phyloP scores from a whole-genome alignment of 2,329 filamentous ascomycete species.

The Penicillium sp. region DNA sequence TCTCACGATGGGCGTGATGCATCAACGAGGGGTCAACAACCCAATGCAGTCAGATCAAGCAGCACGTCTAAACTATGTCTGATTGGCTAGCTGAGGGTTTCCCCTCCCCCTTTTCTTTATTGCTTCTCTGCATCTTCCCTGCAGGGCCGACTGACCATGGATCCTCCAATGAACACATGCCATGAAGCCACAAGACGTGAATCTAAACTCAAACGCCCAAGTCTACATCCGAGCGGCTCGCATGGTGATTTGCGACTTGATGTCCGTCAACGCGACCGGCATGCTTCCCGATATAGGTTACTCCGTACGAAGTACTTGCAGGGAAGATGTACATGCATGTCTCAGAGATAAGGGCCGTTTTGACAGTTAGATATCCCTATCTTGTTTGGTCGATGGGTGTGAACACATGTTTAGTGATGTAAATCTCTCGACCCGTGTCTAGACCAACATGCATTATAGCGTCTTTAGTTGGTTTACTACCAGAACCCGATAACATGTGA shows the following conservation, averaged over 20 bases:
- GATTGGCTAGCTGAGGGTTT: not conserved
- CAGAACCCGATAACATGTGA: not conserved
- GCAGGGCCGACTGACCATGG: not conserved
- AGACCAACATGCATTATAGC: not conserved
- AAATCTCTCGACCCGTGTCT: not conserved
- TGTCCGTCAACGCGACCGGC: not conserved
- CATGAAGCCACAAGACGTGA: not conserved
- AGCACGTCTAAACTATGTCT: not conserved
- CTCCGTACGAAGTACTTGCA: not conserved
- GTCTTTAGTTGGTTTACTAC: not conserved
- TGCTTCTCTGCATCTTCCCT: slow-evolving; percentile 6
- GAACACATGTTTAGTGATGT: not conserved
- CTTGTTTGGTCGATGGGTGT: not conserved
- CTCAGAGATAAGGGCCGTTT: not conserved
- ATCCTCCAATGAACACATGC: not conserved
- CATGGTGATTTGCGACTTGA: not conserved
- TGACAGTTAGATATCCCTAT: not conserved
- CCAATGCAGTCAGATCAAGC: slow-evolving; percentile 2
- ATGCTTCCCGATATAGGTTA: not conserved
- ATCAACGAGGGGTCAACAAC: not conserved
- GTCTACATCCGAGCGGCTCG: not conserved
- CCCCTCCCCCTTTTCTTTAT: not conserved
- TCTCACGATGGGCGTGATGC: not conserved
- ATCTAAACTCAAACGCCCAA: not conserved
- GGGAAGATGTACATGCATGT: not conserved